Conservation (phyloP, 148 eudicot genomes). For the Hydrangea macrophylla region DNA sequence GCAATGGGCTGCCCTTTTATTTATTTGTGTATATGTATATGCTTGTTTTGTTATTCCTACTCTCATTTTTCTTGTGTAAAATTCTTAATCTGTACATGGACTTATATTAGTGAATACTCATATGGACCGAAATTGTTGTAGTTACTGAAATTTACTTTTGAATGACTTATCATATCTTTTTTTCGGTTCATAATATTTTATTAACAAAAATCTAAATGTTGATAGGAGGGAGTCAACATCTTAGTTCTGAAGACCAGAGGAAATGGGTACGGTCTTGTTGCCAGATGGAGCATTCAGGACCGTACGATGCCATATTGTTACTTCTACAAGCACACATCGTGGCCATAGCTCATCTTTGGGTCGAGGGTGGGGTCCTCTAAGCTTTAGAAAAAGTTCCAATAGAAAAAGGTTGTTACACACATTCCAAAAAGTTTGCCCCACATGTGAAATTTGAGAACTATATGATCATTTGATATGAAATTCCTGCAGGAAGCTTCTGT, state of each 20-base stretch:
- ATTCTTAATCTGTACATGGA: too few relatives aligned
- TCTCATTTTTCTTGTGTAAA: too few relatives aligned
- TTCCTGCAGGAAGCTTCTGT: neutral
- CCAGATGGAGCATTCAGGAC: constrained; percentile 11
- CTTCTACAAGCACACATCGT: neutral
- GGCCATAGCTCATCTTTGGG: neutral
- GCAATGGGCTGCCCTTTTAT: too few relatives aligned
- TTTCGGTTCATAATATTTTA: too few relatives aligned
- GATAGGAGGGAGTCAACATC: neutral
- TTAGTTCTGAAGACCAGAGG: constrained; percentile 12
- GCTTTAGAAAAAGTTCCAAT: constrained; percentile 1
- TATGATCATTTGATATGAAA: neutral
- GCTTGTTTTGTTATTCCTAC: too few relatives aligned
- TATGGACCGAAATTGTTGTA: too few relatives aligned
- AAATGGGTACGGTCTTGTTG: constrained; percentile 11
- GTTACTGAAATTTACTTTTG: too few relatives aligned
- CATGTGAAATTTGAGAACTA: neutral
- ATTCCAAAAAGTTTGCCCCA: too few relatives aligned
- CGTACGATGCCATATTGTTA: neutral
- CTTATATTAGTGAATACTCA: too few relatives aligned
- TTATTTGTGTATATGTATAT: too few relatives aligned
- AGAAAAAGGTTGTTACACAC: constrained; percentile 5
- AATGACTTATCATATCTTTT: too few relatives aligned
- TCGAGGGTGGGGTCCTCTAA: constrained; percentile 7
- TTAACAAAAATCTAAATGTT: too few relatives aligned